A percentile compares a stretch with the other conserved stretches of the same genome.
Conservation (phyloP, 2,329 filamentous ascomycete genomes). For the Cercospora sp. region DNA sequence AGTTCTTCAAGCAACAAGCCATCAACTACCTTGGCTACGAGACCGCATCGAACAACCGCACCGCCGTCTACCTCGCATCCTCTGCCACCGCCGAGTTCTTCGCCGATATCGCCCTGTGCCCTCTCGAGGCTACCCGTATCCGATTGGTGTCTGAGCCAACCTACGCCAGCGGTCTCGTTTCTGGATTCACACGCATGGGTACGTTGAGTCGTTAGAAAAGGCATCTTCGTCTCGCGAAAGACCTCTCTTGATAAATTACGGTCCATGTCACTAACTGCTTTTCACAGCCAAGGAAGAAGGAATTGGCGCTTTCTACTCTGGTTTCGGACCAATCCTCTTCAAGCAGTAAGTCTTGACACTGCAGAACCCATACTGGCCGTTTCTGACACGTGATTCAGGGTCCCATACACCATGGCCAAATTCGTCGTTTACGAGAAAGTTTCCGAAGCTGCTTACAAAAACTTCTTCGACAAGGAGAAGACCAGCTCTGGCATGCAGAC, state of each 20-base stretch:
- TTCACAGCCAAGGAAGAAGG: slow-evolving; percentile 68
- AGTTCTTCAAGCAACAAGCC: slow-evolving; percentile 92
- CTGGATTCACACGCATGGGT: slow-evolving; percentile 76
- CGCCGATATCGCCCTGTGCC: slow-evolving; percentile 80
- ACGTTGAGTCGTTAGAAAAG: neutral
- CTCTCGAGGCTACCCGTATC: slow-evolving; percentile 89
- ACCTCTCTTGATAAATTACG: neutral
- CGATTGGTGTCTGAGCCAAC: slow-evolving; percentile 86
- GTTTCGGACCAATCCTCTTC: slow-evolving; percentile 84
- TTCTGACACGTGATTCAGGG: slow-evolving; percentile 50
- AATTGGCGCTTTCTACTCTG: slow-evolving; percentile 83
- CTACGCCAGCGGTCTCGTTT: slow-evolving; percentile 76
- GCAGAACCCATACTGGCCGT: neutral
- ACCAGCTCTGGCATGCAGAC: slow-evolving; percentile 71
- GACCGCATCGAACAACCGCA: slow-evolving; percentile 73
- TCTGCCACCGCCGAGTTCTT: slow-evolving; percentile 60
- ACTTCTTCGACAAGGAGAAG: slow-evolving; percentile 66
- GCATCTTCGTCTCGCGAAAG: neutral
- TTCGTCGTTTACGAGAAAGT: slow-evolving; percentile 94
- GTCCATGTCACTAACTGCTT: neutral
- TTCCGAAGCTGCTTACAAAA: slow-evolving; percentile 67
- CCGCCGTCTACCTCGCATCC: slow-evolving; percentile 73
- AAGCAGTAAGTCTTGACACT: slow-evolving; percentile 59
- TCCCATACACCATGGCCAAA: slow-evolving; percentile 93
- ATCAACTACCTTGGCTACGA: slow-evolving; percentile 80